Percentiles rank a stretch among this genome's conserved stretches.
Evolutionary conservation across 352 stramenopile species (phyloP).

Genomic region (Phytopythium kandeliae): DNA sequence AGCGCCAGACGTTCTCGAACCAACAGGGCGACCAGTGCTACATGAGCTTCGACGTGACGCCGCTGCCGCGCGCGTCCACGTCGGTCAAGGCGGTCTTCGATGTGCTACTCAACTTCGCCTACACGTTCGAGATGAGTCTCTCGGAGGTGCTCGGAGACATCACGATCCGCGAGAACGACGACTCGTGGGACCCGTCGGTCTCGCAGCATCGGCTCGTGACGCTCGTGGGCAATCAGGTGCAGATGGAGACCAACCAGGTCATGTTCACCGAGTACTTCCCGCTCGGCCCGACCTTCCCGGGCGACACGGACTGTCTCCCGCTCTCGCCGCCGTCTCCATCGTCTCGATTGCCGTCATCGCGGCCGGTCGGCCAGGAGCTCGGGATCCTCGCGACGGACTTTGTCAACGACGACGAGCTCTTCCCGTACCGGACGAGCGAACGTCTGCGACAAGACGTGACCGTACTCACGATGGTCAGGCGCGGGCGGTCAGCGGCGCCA

Average conservation of each 20-base stretch:
- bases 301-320: slow-evolving; percentile 1
- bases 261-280: slow-evolving; percentile 31
- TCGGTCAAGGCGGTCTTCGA: slow-evolving; percentile 29
- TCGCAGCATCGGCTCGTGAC: slow-evolving; percentile 35
- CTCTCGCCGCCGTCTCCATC: background rate
- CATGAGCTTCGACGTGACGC: slow-evolving; percentile 47
- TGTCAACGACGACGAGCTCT: slow-evolving; percentile 37
- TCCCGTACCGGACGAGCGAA: slow-evolving; percentile 21
- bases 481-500: background rate
- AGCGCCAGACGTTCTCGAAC: slow-evolving; percentile 41
- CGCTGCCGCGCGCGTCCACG: slow-evolving; percentile 19
- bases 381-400: slow-evolving; percentile 31
- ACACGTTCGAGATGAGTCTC: slow-evolving; percentile 51
- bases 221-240: slow-evolving; percentile 18
- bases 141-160: slow-evolving; percentile 39
- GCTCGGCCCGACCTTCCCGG: background rate
- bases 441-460: slow-evolving; percentile 32
- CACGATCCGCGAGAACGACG: slow-evolving; percentile 44
- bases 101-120: slow-evolving; percentile 34
- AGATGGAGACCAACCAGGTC: slow-evolving; percentile 39
- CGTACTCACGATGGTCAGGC: slow-evolving; percentile 18
- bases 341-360: background rate
- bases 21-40: slow-evolving; percentile 29
- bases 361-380: slow-evolving; percentile 16
- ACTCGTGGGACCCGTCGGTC: slow-evolving; percentile 29